Evolutionary conservation across 768 basidiomycete species (phyloP).

Genomic region (Boletus sp.): DNA sequence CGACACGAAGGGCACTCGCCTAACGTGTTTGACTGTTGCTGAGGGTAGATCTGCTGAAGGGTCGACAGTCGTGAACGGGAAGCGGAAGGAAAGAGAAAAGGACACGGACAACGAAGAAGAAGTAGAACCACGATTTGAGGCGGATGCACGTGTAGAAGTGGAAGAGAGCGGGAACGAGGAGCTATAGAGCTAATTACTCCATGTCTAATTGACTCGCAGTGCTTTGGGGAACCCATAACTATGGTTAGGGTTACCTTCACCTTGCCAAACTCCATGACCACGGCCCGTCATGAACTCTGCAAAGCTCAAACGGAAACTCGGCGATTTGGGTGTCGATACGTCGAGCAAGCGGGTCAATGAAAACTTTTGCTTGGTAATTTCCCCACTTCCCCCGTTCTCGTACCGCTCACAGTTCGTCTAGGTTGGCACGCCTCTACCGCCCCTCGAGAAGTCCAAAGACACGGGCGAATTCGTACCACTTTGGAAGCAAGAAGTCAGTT

Average conservation of each 20-base stretch:
- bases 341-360: slow-evolving; percentile 72
- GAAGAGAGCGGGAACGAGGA: slow-evolving; percentile 24
- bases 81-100: slow-evolving; percentile 35
- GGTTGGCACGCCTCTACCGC: slow-evolving; percentile 93
- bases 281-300: slow-evolving; percentile 39
- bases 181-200: background rate
- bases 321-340: slow-evolving; percentile 72
- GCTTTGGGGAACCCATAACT: slow-evolving; percentile 8
- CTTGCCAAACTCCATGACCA: background rate
- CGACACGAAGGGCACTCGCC: slow-evolving; percentile 80
- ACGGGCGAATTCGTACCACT: slow-evolving; percentile 92
- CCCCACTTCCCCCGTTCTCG: background rate
- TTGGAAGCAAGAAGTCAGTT: slow-evolving; percentile 92
- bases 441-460: slow-evolving; percentile 92
- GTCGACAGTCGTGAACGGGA: slow-evolving; percentile 22
- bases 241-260: slow-evolving; percentile 17
- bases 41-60: slow-evolving; percentile 40
- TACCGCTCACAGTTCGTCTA: slow-evolving; percentile 29
- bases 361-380: slow-evolving; percentile 75
- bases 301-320: slow-evolving; percentile 81
- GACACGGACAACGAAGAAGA: slow-evolving; percentile 35
- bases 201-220: no score
- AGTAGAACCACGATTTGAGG: slow-evolving; percentile 17
- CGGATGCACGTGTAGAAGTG: slow-evolving; percentile 3
- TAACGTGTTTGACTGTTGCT: slow-evolving; percentile 70